These are phyloP conservation scores for Aspergillus intermedius DNA, from an alignment of 2,329 filamentous ascomycete species.

Conservation along the genomic window DNA sequence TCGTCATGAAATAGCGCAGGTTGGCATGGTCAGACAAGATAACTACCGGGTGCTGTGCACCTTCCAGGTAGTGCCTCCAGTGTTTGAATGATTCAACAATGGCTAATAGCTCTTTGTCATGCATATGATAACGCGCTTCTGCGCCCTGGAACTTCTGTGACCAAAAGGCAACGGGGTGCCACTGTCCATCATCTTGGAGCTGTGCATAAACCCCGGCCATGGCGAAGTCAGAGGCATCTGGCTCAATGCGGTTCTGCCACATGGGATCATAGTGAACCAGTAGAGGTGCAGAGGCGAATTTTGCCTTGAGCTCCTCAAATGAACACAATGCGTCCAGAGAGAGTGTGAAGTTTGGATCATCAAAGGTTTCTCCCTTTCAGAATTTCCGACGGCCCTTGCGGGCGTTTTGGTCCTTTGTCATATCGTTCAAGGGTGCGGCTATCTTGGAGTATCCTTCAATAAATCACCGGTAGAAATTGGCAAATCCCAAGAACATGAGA, in stretches of 20 bases:
- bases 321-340: slow-evolving; percentile 3
- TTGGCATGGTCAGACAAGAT: slow-evolving; percentile 23
- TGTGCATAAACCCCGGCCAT: slow-evolving; percentile 11
- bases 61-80: slow-evolving; percentile 15
- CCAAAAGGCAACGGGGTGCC: slow-evolving; percentile 17
- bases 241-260: slow-evolving; percentile 13
- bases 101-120: slow-evolving; percentile 26
- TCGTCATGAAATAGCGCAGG: slow-evolving; percentile 8
- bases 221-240: slow-evolving; percentile 14
- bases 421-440: slow-evolving; percentile 7
- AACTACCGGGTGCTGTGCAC: slow-evolving; percentile 5
- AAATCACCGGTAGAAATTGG: slow-evolving; percentile 28
- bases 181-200: slow-evolving; percentile 6
- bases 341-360: neutral
- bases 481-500: slow-evolving; percentile 25
- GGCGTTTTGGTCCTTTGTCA: slow-evolving; percentile 8
- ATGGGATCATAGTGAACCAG: slow-evolving; percentile 15
- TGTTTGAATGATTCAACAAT: slow-evolving; percentile 20
- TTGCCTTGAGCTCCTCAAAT: slow-evolving; percentile 11
- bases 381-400: slow-evolving; percentile 2
- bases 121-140: slow-evolving; percentile 22
- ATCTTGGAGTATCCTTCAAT: slow-evolving; percentile 18
- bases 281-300: slow-evolving; percentile 11
- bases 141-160: slow-evolving; percentile 14
- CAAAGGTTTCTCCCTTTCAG: neutral